phyloP scores from a whole-genome alignment of 129 eudicot genomes.

The Tagetes erecta region DNA sequence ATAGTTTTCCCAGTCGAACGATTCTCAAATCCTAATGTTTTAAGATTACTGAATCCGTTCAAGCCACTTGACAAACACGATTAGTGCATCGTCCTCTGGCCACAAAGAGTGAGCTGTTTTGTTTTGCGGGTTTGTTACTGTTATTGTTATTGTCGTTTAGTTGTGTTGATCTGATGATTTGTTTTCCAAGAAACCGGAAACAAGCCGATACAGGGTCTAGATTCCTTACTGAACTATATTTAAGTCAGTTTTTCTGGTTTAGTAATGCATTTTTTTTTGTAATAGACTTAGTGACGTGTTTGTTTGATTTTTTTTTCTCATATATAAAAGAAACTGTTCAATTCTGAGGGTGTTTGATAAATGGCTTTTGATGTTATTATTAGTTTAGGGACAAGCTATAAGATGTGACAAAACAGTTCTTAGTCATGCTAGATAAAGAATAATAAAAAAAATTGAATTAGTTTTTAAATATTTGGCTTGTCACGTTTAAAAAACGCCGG shows the following conservation, averaged over 20 bases:
- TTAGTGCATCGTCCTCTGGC: constrained; percentile 13
- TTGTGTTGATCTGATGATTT: constrained; percentile 22
- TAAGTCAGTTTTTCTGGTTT: constrained; percentile 1
- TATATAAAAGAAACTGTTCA: not conserved
- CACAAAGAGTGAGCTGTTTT: not conserved
- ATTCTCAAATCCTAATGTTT: constrained; percentile 34
- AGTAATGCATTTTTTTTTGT: constrained; percentile 28
- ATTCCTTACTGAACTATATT: constrained; percentile 1
- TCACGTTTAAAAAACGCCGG: too few species aligned
- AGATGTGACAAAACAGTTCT: too few species aligned
- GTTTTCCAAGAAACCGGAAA: constrained; percentile 19
- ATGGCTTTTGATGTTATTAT: not conserved
- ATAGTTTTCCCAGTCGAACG: constrained; percentile 33
- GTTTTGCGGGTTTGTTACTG: not conserved
- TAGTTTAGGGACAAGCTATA: not conserved
- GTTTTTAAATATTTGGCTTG: too few species aligned
- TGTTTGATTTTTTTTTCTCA: not conserved
- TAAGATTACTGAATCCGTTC: constrained; percentile 42
- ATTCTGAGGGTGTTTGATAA: not conserved
- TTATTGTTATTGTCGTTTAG: constrained; percentile 9
- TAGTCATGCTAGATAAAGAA: too few species aligned
- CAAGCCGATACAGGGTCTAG: constrained; percentile 12
- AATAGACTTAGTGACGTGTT: constrained; percentile 19
- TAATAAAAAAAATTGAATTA: too few species aligned
- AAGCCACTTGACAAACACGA: constrained; percentile 40